Percentiles rank a stretch among this genome's conserved stretches.
Evolutionary conservation across 148 eudicot species (phyloP).

Genomic region (Nyssa sinensis): DNA sequence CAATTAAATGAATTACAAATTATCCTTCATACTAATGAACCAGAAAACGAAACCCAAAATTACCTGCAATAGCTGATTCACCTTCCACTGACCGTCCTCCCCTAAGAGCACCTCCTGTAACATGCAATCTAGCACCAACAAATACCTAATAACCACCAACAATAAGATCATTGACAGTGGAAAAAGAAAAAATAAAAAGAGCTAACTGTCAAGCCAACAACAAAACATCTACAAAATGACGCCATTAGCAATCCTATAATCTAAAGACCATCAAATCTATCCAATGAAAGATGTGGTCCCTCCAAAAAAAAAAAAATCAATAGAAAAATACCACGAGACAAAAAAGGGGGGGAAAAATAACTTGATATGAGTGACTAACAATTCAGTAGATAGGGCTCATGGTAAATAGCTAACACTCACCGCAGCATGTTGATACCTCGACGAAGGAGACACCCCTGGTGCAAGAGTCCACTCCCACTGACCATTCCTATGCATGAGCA

Average conservation of each 20-base stretch:
- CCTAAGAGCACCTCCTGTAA: constrained; percentile 90
- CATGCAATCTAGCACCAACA: constrained; percentile 97
- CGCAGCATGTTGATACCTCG: constrained; percentile 95
- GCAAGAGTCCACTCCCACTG: constrained; percentile 99
- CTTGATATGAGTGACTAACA: background rate
- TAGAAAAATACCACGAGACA: too few relatives aligned
- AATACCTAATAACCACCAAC: constrained; percentile 65
- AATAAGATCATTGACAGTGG: constrained; percentile 6
- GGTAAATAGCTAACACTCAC: constrained; percentile 44
- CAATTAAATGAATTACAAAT: background rate
- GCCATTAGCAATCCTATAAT: background rate
- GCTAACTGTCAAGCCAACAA: background rate
- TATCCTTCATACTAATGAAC: background rate
- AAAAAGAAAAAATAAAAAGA: background rate
- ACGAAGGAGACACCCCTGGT: constrained; percentile 95
- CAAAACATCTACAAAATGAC: background rate
- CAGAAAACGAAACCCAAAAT: constrained; percentile 8
- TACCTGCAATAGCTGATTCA: constrained; percentile 88
- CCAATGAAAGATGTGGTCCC: too few relatives aligned
- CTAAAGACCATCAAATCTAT: too few relatives aligned
- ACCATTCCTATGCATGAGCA: constrained; percentile 95
- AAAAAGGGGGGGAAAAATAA: too few relatives aligned
- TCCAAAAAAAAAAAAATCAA: too few relatives aligned
- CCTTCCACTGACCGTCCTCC: constrained; percentile 93
- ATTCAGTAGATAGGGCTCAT: background rate